Evolutionary conservation across 1,139 yeast genomes (phyloP).

Genomic region (Scheffersomyces segobiensis): DNA sequence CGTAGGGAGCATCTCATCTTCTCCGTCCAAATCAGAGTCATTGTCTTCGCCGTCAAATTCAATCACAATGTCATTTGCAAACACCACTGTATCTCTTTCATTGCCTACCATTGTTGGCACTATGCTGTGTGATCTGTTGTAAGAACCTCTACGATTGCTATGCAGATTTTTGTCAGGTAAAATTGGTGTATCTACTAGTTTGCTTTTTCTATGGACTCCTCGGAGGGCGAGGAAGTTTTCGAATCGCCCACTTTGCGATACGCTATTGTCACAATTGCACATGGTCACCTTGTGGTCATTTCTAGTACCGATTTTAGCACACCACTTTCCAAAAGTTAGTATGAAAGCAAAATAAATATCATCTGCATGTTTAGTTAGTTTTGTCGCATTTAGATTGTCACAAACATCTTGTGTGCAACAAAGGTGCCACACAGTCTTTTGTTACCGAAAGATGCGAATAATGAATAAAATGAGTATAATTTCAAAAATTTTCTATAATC

Average conservation of each 20-base stretch:
- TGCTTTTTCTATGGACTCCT: neutral
- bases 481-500: neutral
- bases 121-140: constrained; percentile 1
- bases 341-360: neutral
- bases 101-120: constrained; percentile 6
- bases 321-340: neutral
- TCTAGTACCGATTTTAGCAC: neutral
- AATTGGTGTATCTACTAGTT: neutral
- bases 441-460: neutral
- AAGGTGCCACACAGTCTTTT: neutral
- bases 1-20: neutral
- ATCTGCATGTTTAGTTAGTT: neutral
- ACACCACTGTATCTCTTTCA: constrained; percentile 3
- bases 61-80: neutral
- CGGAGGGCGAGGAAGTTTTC: neutral
- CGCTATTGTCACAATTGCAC: neutral
- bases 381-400: neutral
- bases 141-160: neutral
- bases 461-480: neutral
- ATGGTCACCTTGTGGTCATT: neutral
- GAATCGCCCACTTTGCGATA: neutral
- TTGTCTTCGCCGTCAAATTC: neutral
- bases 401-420: neutral
- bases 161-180: neutral
- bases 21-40: neutral